These are phyloP conservation scores for Globisporangium camurandrum DNA, from an alignment of 352 stramenopile genomes.

Conservation along the genomic window DNA sequence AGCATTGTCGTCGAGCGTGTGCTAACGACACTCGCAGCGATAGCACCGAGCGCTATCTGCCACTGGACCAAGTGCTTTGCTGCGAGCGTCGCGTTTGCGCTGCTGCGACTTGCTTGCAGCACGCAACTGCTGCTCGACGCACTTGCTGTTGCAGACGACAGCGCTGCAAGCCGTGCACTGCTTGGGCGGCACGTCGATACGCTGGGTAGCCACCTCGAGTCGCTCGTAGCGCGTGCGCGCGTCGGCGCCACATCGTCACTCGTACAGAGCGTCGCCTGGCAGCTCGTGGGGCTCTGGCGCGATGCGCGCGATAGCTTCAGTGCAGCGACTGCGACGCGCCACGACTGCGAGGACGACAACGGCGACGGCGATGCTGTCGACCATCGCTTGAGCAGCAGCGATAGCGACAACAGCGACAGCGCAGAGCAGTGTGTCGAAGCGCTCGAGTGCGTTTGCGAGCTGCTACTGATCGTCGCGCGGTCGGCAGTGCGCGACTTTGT, in stretches of 20 bases:
- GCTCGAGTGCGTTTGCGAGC: constrained; percentile 14
- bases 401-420: neutral
- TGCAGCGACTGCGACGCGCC: neutral
- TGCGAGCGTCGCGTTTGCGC: constrained; percentile 14
- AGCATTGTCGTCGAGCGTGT: neutral
- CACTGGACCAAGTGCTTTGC: constrained; percentile 12
- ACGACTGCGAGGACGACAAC: neutral
- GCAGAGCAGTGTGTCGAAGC: constrained; percentile 12
- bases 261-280: neutral
- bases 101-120: constrained; percentile 12
- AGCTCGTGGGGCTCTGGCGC: neutral
- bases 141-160: neutral
- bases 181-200: constrained; percentile 1
- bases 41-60: neutral
- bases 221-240: constrained; percentile 4
- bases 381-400: neutral
- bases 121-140: constrained; percentile 13
- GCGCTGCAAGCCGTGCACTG: neutral
- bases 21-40: neutral
- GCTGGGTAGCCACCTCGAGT: constrained; percentile 1
- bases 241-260: constrained; percentile 8
- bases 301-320: neutral
- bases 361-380: neutral
- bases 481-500: constrained; percentile 15
- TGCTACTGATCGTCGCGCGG: constrained; percentile 18